Evolutionary conservation across 129 eudicot species (phyloP), one percentile per base, ranked within the genome.

Genomic region (Arctium lappa): DNA sequence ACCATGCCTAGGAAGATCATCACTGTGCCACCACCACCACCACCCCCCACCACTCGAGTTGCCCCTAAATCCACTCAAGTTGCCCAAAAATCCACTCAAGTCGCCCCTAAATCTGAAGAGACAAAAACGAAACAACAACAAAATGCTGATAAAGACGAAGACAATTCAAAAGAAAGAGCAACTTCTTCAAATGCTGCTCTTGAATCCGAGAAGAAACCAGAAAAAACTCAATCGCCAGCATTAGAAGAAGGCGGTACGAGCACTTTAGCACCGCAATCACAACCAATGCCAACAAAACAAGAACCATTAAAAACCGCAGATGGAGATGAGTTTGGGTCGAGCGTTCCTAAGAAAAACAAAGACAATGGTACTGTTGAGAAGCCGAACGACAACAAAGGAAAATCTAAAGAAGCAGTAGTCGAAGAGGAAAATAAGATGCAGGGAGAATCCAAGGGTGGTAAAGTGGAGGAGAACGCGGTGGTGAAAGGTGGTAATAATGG

Each of bases 1-100:
- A 91, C 83, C 31, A 80, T 94, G 79, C 97, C 97, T 37, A 80
- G 83, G 38, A 84, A 77, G 60, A 76, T 36, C 39, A 34, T 33
- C 15, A 44, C 60, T n/a, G 36, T 27, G 18, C 50, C 80, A 56
- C 72, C 75, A 34, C 48, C 13, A 15, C 44, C 83, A 36, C 50
- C 34, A 9, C 46, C 87, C 40, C 60, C 68, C 30, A 4, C 71
- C 32, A 3, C 65, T 29, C 70, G 36, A 9, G 63, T 29, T 1
- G 4, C 7, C 5, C 0, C 81, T 33, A 29, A 65, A 63, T 11
- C 66, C 13, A 82, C 71, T 30, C 86, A 15, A 79, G 75, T 40
- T 79, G 8, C 74, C 78, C 62, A 33, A 29, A 80, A 69, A 44
- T 12, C 16, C 37, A 36, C 44, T 39, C 44, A 4, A 39, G 9